These are phyloP conservation scores for Multifurca ochricompacta DNA, from an alignment of 768 basidiomycete species.

Conservation along the genomic window DNA sequence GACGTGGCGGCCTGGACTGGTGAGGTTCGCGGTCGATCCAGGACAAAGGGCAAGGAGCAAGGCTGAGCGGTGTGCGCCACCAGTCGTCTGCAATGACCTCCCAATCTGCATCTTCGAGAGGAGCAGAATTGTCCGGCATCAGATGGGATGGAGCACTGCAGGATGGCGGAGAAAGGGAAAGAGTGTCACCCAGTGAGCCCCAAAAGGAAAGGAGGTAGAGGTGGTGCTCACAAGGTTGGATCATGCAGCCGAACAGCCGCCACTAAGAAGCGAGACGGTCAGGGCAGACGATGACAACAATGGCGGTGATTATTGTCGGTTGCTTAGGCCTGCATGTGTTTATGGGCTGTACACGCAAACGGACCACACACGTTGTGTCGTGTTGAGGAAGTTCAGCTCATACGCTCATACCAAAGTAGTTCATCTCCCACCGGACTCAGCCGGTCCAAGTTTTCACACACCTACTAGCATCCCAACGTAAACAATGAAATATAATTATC, in stretches of 20 bases:
- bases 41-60: constrained; percentile 8
- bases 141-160: constrained; percentile 11
- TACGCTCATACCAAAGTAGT: not conserved
- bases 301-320: constrained; percentile 1
- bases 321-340: constrained; percentile 12
- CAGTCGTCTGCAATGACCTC: constrained; percentile 18
- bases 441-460: constrained; percentile 12
- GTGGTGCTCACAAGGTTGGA: constrained; percentile 18
- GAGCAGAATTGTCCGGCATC: constrained; percentile 13
- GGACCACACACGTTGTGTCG: constrained; percentile 4
- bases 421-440: not conserved
- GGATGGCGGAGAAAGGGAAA: constrained; percentile 16
- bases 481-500: not conserved
- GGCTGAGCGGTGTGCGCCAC: constrained; percentile 19
- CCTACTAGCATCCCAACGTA: not conserved
- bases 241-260: constrained; percentile 20
- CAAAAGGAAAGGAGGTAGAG: constrained; percentile 16
- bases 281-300: constrained; percentile 1
- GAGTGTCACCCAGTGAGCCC: constrained; percentile 13
- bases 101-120: constrained; percentile 20
- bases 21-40: constrained; percentile 8
- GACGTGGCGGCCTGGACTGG: constrained; percentile 2
- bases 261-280: constrained; percentile 12
- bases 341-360: not conserved
- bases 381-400: not conserved